A percentile compares a stretch with the other conserved stretches of the same genome.
Conservation (phyloP, 148 eudicot genomes). For the Rhododendron kiyosumense region DNA sequence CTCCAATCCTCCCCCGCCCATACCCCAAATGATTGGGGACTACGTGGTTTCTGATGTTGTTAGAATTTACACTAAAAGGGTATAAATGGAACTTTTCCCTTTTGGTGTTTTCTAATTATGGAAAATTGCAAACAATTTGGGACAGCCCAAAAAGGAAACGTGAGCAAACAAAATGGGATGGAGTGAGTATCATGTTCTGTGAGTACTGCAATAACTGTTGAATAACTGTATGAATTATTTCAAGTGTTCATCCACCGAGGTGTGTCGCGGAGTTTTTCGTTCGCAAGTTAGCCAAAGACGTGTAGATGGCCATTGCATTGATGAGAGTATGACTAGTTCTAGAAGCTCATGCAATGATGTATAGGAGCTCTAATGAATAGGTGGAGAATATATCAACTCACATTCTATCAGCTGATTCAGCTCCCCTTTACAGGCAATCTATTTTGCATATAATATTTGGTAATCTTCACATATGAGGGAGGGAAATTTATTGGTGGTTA, state of each 20-base stretch:
- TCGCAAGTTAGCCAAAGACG: background rate
- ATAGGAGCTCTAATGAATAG: background rate
- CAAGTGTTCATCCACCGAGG: background rate
- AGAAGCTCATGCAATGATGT: background rate
- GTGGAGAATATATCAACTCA: background rate
- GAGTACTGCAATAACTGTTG: background rate
- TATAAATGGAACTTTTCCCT: too few species aligned
- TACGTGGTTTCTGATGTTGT: too few species aligned
- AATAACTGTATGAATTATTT: background rate
- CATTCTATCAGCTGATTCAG: background rate
- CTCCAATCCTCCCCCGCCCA: too few species aligned
- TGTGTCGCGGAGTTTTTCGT: background rate
- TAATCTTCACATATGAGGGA: background rate
- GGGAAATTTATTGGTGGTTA: background rate
- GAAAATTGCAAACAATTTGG: background rate
- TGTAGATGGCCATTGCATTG: background rate
- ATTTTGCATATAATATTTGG: background rate
- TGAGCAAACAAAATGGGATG: background rate
- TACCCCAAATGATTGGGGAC: too few species aligned
- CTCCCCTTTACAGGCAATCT: background rate
- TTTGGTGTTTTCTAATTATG: too few species aligned
- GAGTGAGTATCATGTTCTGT: background rate
- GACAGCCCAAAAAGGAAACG: background rate
- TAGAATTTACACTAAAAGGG: background rate
- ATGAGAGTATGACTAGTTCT: background rate